phyloP scores from a whole-genome alignment of 2,329 filamentous ascomycete species.

The Fusarium pilosicola region DNA sequence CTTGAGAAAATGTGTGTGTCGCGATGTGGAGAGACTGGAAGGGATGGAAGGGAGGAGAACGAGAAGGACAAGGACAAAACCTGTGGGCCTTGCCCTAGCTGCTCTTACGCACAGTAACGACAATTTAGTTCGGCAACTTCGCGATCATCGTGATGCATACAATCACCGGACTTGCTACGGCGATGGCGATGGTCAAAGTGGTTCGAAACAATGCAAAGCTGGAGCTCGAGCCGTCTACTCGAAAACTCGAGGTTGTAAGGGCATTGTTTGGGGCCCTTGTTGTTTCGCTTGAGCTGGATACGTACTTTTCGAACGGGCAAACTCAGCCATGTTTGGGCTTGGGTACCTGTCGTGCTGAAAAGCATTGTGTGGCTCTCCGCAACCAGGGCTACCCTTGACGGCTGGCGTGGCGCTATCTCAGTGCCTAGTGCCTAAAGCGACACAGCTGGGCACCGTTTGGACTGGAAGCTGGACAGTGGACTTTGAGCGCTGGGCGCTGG shows the following conservation, averaged over 20 bases:
- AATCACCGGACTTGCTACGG: constrained; percentile 18
- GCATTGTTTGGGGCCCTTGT: constrained; percentile 19
- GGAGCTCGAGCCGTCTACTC: neutral
- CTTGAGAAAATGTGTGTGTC: constrained; percentile 36
- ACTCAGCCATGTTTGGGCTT: constrained; percentile 31
- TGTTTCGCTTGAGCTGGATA: constrained; percentile 12
- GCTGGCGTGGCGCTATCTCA: constrained; percentile 39
- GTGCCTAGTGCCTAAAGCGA: constrained; percentile 27
- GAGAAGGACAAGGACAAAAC: constrained; percentile 35
- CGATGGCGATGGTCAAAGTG: constrained; percentile 28
- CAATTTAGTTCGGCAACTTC: constrained; percentile 18
- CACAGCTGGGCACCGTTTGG: constrained; percentile 33
- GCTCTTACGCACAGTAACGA: constrained; percentile 38
- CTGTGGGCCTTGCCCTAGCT: constrained; percentile 42
- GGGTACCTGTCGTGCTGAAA: constrained; percentile 39
- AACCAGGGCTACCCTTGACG: constrained; percentile 40
- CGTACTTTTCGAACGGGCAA: constrained; percentile 37
- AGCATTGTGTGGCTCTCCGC: constrained; percentile 34
- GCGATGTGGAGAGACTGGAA: constrained; percentile 39
- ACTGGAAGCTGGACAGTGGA: constrained; percentile 27
- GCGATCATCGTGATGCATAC: constrained; percentile 15
- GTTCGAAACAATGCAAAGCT: constrained; percentile 14
- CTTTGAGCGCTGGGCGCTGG: constrained; percentile 37
- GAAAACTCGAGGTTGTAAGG: constrained; percentile 18
- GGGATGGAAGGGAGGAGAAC: constrained; percentile 45